These are phyloP conservation scores for Aleurites moluccanus DNA, from an alignment of 441 rosid species.

Conservation along the genomic window DNA sequence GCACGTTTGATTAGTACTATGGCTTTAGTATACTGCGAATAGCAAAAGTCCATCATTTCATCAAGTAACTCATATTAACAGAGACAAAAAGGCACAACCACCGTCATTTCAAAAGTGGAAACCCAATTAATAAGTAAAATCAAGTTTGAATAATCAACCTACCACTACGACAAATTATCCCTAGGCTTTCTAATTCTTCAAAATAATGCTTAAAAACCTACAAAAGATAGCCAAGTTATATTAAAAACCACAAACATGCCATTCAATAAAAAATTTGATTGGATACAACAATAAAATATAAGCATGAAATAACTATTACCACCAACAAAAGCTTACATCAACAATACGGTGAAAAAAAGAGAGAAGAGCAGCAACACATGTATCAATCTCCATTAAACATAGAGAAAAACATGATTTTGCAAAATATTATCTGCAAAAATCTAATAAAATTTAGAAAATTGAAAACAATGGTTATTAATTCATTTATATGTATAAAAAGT, in stretches of 20 bases:
- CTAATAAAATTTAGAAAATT: no score
- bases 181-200: conserved; percentile 91
- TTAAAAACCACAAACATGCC: background rate
- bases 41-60: conserved; percentile 99
- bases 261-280: background rate
- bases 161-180: conserved; percentile 99
- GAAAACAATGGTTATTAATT: no score
- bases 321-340: conserved; percentile 58
- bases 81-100: conserved; percentile 3
- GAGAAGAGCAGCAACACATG: conserved; percentile 90
- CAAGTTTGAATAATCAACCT: conserved; percentile 29
- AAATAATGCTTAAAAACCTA: no score
- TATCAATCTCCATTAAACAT: no score
- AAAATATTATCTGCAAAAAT: no score
- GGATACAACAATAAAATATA: background rate
- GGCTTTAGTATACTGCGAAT: conserved; percentile 95
- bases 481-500: no score
- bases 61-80: conserved; percentile 94
- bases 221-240: background rate
- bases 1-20: no score
- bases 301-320: background rate
- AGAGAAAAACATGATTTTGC: no score
- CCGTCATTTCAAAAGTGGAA: conserved; percentile 3
- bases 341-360: conserved; percentile 84
- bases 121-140: background rate